Evolutionary conservation across 257 asterid genomes (phyloP), one percentile per base, ranked within the genome.

Genomic region (Striga asiatica): DNA sequence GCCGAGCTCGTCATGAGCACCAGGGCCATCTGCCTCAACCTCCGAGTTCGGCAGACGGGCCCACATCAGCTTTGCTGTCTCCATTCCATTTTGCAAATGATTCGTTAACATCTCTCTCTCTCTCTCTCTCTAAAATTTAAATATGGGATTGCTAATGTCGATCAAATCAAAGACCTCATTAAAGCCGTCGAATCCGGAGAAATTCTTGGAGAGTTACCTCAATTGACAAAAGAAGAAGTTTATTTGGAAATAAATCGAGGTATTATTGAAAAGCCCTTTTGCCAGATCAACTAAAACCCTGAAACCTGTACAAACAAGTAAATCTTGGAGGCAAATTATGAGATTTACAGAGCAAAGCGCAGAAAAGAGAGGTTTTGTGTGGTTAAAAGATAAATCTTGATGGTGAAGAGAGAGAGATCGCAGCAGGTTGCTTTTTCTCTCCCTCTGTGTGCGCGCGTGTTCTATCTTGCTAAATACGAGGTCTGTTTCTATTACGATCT

Each of bases 51-150:
- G 98, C 73, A 92, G 73, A 78, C 86, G 76, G 42, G 98, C 78
- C 97, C 95, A 92, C 57, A 82, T 39, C 82, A 80, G 66, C 82
- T 78, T 85, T 56, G 97, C 93, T 65, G 83, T 66, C 66, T 82
- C 96, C 92, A 78, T 62, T 27, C 98, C 97, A 60, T 84, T 92
- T 62, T 82, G 89, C 63, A 88, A 65, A 37, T 87, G 95, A 87
- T 82, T 80, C 55, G 95, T 81, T 21, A 83, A 53, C 94, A 83
- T 87, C 53, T 8, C 56, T 31, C 39, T 10, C 16, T 38, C 52
- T 3, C 24, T 2, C 32, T 10, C 34, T 17, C 25, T 16, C 48
- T 39, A 54, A 27, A 14, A n/a, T n/a, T n/a, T 16, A 35, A 27
- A 58, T 56, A 48, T 28, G 65, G 16, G 38, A 57, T 54, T 51